A percentile compares a stretch with the other conserved stretches of the same genome.
These are phyloP conservation scores for Blastobotrys parvus DNA, from an alignment of 805 yeast species.

Conservation along the genomic window DNA sequence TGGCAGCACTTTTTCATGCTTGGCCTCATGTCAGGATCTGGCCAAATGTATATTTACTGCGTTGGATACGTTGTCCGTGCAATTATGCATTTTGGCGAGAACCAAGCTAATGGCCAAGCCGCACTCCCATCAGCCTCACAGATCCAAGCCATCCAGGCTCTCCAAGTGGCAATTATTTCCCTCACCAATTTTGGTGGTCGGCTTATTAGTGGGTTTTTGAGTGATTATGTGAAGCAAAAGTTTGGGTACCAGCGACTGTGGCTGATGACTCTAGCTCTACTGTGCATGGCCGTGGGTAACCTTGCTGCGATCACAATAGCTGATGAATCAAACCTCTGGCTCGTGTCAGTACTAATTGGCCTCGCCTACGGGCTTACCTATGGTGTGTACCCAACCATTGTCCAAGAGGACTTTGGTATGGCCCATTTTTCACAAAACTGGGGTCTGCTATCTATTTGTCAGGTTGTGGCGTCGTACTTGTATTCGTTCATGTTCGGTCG, in stretches of 20 bases:
- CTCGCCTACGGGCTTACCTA: slow-evolving; percentile 65
- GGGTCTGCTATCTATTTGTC: slow-evolving; percentile 62
- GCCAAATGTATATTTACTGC: slow-evolving; percentile 66
- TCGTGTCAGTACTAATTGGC: slow-evolving; percentile 51
- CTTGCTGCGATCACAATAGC: slow-evolving; percentile 33
- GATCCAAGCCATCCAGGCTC: slow-evolving; percentile 49
- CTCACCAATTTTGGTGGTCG: slow-evolving; percentile 60
- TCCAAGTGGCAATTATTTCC: slow-evolving; percentile 63
- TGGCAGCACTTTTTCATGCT: slow-evolving; percentile 43
- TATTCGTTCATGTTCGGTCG: slow-evolving; percentile 56
- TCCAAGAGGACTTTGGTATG: slow-evolving; percentile 65
- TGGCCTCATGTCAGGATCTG: slow-evolving; percentile 53
- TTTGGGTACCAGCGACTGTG: slow-evolving; percentile 43
- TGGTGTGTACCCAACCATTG: slow-evolving; percentile 62
- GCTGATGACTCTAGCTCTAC: slow-evolving; percentile 47
- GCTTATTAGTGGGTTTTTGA: slow-evolving; percentile 49
- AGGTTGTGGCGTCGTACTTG: slow-evolving; percentile 50
- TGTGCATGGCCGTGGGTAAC: slow-evolving; percentile 44
- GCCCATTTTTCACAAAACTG: slow-evolving; percentile 58
- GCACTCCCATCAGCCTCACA: slow-evolving; percentile 9
- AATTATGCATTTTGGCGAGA: slow-evolving; percentile 20
- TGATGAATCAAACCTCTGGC: slow-evolving; percentile 34
- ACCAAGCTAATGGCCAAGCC: slow-evolving; percentile 6
- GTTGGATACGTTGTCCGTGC: slow-evolving; percentile 65
- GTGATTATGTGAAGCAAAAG: slow-evolving; percentile 47